Evolutionary conservation across 352 stramenopile genomes (phyloP).

Genomic region (Pythium rhizo-oryzae): DNA sequence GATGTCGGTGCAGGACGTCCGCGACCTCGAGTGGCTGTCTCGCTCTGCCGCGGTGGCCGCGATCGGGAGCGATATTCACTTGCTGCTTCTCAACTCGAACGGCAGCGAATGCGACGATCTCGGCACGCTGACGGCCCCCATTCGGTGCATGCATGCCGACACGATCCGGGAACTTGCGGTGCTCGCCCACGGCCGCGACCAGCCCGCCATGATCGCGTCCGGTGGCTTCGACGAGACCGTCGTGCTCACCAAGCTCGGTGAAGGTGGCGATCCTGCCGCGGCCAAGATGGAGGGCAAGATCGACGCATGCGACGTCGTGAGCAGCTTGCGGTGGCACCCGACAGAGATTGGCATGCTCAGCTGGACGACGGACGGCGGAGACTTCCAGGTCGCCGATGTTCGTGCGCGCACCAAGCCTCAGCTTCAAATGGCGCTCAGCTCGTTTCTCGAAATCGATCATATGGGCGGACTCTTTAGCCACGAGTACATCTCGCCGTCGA

Average conservation of each 20-base stretch:
- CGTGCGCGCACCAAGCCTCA: slow-evolving; percentile 39
- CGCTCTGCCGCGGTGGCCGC: slow-evolving; percentile 49
- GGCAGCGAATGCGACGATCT: slow-evolving; percentile 14
- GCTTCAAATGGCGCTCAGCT: slow-evolving; percentile 23
- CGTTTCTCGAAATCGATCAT: slow-evolving; percentile 19
- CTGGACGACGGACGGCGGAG: slow-evolving; percentile 82
- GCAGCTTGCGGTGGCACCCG: slow-evolving; percentile 74
- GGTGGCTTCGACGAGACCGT: slow-evolving; percentile 81
- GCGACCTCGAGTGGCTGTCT: slow-evolving; percentile 72
- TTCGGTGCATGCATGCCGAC: slow-evolving; percentile 67
- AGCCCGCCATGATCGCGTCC: slow-evolving; percentile 11
- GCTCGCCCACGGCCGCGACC: slow-evolving; percentile 23
- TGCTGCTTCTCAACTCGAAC: slow-evolving; percentile 42
- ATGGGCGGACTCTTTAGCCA: slow-evolving; percentile 74
- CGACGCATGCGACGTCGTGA: slow-evolving; percentile 77
- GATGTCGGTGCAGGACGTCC: slow-evolving; percentile 49
- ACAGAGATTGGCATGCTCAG: slow-evolving; percentile 46
- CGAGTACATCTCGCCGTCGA: slow-evolving; percentile 58
- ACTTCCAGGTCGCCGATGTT: slow-evolving; percentile 68
- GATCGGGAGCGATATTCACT: slow-evolving; percentile 72
- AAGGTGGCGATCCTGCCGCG: slow-evolving; percentile 36
- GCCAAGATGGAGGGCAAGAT: slow-evolving; percentile 58
- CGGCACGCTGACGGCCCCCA: slow-evolving; percentile 49
- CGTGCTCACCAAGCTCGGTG: slow-evolving; percentile 64
- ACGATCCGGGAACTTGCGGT: slow-evolving; percentile 75